Evolutionary conservation across 352 stramenopile genomes (phyloP), one percentile per base, ranked within the genome.

Genomic region (Plasmopara viticola): DNA sequence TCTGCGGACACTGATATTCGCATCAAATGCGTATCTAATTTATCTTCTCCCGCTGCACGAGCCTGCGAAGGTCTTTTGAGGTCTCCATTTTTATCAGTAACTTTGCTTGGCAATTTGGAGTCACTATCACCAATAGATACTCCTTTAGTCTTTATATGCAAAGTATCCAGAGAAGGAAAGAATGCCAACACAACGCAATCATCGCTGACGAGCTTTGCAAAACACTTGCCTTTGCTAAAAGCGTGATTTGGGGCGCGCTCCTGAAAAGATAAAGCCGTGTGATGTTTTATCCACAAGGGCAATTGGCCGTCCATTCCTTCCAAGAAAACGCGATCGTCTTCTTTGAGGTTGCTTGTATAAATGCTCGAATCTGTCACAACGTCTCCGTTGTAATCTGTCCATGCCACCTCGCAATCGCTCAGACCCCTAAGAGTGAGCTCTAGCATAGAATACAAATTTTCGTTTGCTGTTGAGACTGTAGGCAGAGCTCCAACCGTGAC

Each of bases 391-490:
- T 77, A 74, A 51, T 95, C 84, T 7, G 84, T 91, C 84, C 84
- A 95, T 30, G 72, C 68, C 10, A 95, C 83, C 57, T 95, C 82
- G 51, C 78, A 93, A 56, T 95, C 84, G 44, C 80, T 92, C 33
- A 95, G 44, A 5, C 82, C 75, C 6, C 68, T 64, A 12, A 95
- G 48, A 31, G 82, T 92, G 15, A 83, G 67, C 49, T 92, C 76
- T 12, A 93, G 52, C 82, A 95, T 93, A n/a, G 77, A 90, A 63
- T 92, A 92, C 9, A 95, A 51, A 56, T 93, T 81, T 3, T 81
- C 54, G 33, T 95, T 95, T 5, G 84, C 77, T 37, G 77, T 57
- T 8, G 82, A 89, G 9, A 87, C 52, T 37, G 50, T 46, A 44
- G 44, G 48, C 30, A 52, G 9, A 9, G 53, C 51, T 0, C 37